Evolutionary conservation across 805 yeast genomes (phyloP), one percentile per base, ranked within the genome.

Genomic region (Scheffersomyces amazonensis): DNA sequence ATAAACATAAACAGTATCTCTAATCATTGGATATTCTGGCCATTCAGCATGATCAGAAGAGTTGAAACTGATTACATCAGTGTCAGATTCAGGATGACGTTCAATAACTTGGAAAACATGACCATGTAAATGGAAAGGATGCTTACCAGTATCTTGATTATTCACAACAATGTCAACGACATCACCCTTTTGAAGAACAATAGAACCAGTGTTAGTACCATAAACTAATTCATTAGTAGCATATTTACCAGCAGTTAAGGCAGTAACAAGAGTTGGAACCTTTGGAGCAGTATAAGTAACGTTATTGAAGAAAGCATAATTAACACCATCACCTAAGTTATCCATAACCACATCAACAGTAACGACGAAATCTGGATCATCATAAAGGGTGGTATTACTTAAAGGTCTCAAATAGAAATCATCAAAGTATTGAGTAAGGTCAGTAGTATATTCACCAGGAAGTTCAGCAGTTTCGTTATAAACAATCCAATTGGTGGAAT

Each of bases 91-190:
- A 15, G 57, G 64, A 3, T 78, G 76, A 55, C 80, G 74, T 35
- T 70, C 70, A 28, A 83, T 63, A 16, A 83, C 58, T 62, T 81
- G 88, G 69, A 83, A 82, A 34, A 60, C 71, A 54, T 83, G 89
- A 12, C 90, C 90, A 52, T 83, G 90, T 49, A 83, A 70, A 58
- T 83, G 90, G 78, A 83, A 83, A 16, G 88, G 88, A 58, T 83
- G 90, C 47, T 80, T 80, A 42, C 88, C 86, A 3, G 83, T 81
- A 58, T 89, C 96, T 52, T 70, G 72, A 55, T 89, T 90, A 56
- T 87, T 84, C 32, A 89, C 57, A 1, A 87, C 84, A 32, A 89
- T 62, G 50, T 89, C 96, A 33, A 90, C 71, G 28, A 81, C 74
- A 35, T 83, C 87, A 35, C 76, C 77, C 4, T 69, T 54, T 40